These are phyloP conservation scores for Pichia pseudocactophila DNA, from an alignment of 805 yeast genomes.

Conservation along the genomic window DNA sequence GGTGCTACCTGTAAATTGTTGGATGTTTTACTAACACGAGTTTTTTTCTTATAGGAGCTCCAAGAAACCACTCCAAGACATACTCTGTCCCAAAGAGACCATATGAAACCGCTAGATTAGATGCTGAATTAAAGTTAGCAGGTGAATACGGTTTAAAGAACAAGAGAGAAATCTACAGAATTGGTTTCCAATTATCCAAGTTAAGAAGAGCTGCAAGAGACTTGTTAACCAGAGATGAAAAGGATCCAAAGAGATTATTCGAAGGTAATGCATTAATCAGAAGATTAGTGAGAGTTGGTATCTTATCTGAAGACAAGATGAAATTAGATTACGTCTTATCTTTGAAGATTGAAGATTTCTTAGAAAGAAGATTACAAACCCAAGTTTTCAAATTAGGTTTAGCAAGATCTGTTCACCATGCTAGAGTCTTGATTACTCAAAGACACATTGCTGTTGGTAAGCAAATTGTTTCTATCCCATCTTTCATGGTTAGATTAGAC, in stretches of 20 bases:
- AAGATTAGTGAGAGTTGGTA: slow-evolving; percentile 99
- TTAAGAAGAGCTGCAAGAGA: slow-evolving; percentile 99
- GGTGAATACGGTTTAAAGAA: slow-evolving; percentile 99
- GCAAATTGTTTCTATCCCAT: slow-evolving; percentile 97
- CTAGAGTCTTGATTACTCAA: slow-evolving; percentile 96
- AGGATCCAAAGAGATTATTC: slow-evolving; percentile 99
- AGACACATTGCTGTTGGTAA: slow-evolving; percentile 99
- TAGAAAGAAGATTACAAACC: slow-evolving; percentile 99
- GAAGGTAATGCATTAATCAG: slow-evolving; percentile 99
- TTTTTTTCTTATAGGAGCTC: slow-evolving; percentile 59
- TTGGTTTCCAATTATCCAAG: slow-evolving; percentile 97
- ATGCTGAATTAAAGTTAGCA: slow-evolving; percentile 97
- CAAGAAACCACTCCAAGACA: slow-evolving; percentile 99
- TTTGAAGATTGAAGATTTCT: slow-evolving; percentile 95
- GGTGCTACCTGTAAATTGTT: slow-evolving; percentile 1
- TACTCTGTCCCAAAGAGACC: slow-evolving; percentile 99
- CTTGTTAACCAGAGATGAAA: slow-evolving; percentile 98
- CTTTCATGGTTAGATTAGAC: slow-evolving; percentile 99
- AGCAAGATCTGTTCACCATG: slow-evolving; percentile 99
- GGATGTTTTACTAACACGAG: background rate
- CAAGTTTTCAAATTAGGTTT: slow-evolving; percentile 99
- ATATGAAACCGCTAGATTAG: slow-evolving; percentile 98
- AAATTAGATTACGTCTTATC: slow-evolving; percentile 99
- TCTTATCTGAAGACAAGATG: slow-evolving; percentile 98
- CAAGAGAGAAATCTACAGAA: slow-evolving; percentile 99